Evolutionary conservation across 2,329 filamentous ascomycete species (phyloP), one percentile per base, ranked within the genome.

Genomic region (Colletotrichum viniferum): DNA sequence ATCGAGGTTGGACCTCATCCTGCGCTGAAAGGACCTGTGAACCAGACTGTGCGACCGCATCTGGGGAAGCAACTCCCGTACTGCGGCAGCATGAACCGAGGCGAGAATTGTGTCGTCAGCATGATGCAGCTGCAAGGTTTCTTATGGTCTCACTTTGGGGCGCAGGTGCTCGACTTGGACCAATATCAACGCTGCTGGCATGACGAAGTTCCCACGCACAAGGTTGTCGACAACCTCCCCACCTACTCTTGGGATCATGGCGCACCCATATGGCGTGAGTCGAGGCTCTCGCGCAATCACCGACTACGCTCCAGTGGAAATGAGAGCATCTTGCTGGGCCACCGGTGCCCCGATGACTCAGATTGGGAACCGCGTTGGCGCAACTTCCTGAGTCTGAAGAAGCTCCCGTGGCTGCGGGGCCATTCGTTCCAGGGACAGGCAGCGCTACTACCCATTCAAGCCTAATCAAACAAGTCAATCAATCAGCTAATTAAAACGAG

Each of bases 341-440:
- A 34, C 21, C 55, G 56, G 16, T 36, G 36, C 14, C 16, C 38
- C 7, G 69, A 68, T 10, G 69, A 62, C 21, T 58, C 32, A 10
- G 58, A 64, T 5, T 48, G 43, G 16, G 36, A 67, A 32, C 62
- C 73, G 0, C 63, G 64, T 2, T 77, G 74, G 74, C 74, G 76
- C 14, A 76, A 77, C 61, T 58, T 70, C 13, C 14, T 77, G 28
- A 76, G 68, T 2, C 73, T 84, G 4, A 79, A 81, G 13, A 82
- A 86, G 48, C 69, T 85, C 18, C 84, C 88, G 9, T 89, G 88
- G 73, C 83, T 87, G 16, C 79, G 86, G 60, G 86, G 88, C 70
- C 88, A 88, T 79, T 78, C 79, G n/a, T 85, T 88, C 79, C 84
- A 87, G 71, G 86, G 82, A 77, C 81, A 86, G 60, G 83, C 81